These are phyloP conservation scores for Apiospora arundinis DNA, from an alignment of 2,329 filamentous ascomycete genomes.

Conservation along the genomic window DNA sequence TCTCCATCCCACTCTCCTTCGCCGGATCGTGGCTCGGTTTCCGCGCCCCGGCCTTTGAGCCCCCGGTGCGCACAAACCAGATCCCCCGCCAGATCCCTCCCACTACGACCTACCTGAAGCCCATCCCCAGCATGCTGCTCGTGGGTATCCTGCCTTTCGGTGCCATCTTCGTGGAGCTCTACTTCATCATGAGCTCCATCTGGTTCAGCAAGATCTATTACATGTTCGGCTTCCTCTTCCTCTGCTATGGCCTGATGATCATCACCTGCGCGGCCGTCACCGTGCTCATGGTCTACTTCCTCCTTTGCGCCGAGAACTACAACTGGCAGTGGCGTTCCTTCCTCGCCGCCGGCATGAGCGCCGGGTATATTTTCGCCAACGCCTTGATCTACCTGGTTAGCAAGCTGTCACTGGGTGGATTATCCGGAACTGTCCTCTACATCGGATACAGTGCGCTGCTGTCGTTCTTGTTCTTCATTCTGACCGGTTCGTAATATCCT, in stretches of 20 bases:
- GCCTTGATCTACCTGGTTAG: constrained; percentile 90
- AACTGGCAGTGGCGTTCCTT: constrained; percentile 99
- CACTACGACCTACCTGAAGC: constrained; percentile 80
- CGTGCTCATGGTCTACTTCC: constrained; percentile 92
- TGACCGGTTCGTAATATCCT: constrained; percentile 76
- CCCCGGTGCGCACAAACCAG: constrained; percentile 94
- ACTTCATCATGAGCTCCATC: constrained; percentile 99
- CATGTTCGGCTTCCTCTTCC: constrained; percentile 99
- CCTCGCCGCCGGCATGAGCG: constrained; percentile 87
- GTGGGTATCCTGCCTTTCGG: constrained; percentile 94
- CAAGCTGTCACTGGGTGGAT: constrained; percentile 82
- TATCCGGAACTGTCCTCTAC: constrained; percentile 89
- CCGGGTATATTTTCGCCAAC: constrained; percentile 90
- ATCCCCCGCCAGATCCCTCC: constrained; percentile 96
- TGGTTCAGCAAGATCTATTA: constrained; percentile 99
- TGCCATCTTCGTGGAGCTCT: constrained; percentile 97
- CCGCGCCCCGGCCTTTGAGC: constrained; percentile 71
- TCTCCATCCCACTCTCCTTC: constrained; percentile 90
- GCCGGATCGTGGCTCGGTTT: constrained; percentile 94
- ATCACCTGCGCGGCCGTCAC: constrained; percentile 93
- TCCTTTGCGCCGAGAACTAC: constrained; percentile 96
- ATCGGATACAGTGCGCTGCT: constrained; percentile 91
- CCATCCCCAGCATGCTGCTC: constrained; percentile 87
- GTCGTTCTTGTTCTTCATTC: constrained; percentile 88
- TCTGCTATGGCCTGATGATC: constrained; percentile 97